phyloP scores from a whole-genome alignment of 768 basidiomycete genomes.

The Suillus clintonianus region DNA sequence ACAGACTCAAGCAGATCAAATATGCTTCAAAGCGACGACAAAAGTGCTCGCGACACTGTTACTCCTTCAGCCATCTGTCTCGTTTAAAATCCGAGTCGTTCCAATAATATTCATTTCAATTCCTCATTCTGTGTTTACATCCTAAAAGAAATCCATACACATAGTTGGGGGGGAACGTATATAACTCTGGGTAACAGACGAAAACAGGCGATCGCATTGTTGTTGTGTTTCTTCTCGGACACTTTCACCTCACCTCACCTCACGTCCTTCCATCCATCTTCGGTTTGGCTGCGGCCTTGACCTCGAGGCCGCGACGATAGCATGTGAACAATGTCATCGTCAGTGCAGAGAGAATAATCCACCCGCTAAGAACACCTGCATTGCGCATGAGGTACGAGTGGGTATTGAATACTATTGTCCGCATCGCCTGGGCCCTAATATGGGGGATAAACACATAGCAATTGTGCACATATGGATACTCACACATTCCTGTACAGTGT shows the following conservation, averaged over 20 bases:
- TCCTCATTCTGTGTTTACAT: no score
- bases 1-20: slow-evolving; percentile 55
- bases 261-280: no score
- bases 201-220: no score
- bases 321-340: slow-evolving; percentile 25
- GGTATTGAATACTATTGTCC: slow-evolving; percentile 39
- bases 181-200: no score
- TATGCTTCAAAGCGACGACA: slow-evolving; percentile 44
- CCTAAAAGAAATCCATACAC: no score
- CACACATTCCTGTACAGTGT: slow-evolving; percentile 16
- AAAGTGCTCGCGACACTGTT: not conserved
- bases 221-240: no score
- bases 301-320: not conserved
- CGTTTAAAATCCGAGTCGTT: no score
- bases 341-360: slow-evolving; percentile 27
- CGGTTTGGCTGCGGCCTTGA: no score
- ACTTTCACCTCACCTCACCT: no score
- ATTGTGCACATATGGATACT: not conserved
- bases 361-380: slow-evolving; percentile 35
- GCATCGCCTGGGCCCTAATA: slow-evolving; percentile 28
- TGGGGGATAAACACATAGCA: no score
- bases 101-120: no score
- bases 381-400: slow-evolving; percentile 30
- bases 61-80: not conserved
- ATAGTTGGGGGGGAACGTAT: not conserved